A percentile compares a stretch with the other conserved stretches of the same genome.
Evolutionary conservation across 108 stramenopile species (phyloP).

Genomic region (Aurantiochytrium sp.): DNA sequence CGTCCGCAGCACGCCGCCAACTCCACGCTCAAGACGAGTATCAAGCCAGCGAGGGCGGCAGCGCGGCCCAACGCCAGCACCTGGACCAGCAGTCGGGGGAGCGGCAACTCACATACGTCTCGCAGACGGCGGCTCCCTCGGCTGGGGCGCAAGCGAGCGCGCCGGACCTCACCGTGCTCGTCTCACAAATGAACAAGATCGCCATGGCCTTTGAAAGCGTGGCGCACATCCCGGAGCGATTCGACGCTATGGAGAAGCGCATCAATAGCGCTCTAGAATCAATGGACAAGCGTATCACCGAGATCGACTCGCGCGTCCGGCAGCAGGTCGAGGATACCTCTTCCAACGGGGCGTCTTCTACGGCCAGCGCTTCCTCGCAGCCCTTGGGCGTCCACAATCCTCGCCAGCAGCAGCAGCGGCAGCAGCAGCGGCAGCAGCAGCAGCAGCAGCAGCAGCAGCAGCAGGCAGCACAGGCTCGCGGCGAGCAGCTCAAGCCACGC

Average conservation of each 20-base stretch:
- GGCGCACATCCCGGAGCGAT: not conserved
- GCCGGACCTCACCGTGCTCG: not conserved
- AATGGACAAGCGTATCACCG: not conserved
- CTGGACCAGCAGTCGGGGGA: too few relatives aligned
- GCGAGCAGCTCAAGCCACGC: too few relatives aligned
- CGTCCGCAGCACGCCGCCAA: too few relatives aligned
- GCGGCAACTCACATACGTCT: too few relatives aligned
- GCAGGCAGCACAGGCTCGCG: too few relatives aligned
- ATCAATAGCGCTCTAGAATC: not conserved
- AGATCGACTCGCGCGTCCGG: not conserved
- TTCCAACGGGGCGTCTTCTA: not conserved
- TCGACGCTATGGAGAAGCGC: not conserved
- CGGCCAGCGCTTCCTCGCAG: not conserved
- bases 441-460: too few relatives aligned
- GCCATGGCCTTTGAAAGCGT: slow-evolving; percentile 20
- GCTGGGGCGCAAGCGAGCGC: not conserved
- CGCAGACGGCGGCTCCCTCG: not conserved
- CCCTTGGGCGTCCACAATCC: not conserved
- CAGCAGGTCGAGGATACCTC: not conserved
- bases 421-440: too few relatives aligned
- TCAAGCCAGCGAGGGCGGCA: too few relatives aligned
- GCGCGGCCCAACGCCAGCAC: too few relatives aligned
- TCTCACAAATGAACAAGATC: not conserved
- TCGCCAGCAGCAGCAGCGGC: too few relatives aligned
- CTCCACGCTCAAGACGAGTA: too few relatives aligned